A percentile compares a stretch with the other conserved stretches of the same genome.
Evolutionary conservation across 176 grass and related monocot genomes (phyloP).

Genomic region (Dendrocalamus sinicus): DNA sequence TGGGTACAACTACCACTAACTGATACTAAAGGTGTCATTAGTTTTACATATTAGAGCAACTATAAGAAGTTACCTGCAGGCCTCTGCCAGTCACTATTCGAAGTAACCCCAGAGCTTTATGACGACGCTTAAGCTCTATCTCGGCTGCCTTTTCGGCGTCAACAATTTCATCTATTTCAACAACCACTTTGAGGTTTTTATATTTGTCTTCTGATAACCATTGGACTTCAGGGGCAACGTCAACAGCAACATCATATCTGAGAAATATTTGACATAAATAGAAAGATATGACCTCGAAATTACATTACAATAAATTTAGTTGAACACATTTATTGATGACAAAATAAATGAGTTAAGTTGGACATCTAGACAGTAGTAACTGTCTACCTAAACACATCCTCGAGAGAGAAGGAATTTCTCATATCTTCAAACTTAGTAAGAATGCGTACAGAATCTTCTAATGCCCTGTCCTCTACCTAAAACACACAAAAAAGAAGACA

Average conservation of each 20-base stretch:
- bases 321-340: conserved; percentile 16
- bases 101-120: conserved; percentile 79
- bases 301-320: background rate
- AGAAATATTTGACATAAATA: conserved; percentile 24
- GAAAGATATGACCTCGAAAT: conserved; percentile 26
- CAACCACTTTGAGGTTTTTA: conserved; percentile 87
- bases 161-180: conserved; percentile 88
- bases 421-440: conserved; percentile 78
- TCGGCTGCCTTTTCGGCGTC: conserved; percentile 72
- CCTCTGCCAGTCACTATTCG: conserved; percentile 82
- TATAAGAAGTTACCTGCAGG: conserved; percentile 70
- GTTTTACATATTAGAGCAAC: conserved; percentile 18
- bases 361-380: conserved; percentile 20
- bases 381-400: conserved; percentile 72
- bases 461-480: conserved; percentile 89
- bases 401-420: conserved; percentile 67
- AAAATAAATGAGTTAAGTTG: conserved; percentile 30
- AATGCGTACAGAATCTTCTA: conserved; percentile 92
- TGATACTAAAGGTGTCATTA: background rate
- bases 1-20: conserved; percentile 13
- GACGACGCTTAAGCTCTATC: conserved; percentile 70
- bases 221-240: conserved; percentile 71
- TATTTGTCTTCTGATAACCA: conserved; percentile 89
- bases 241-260: conserved; percentile 90
- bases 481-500: background rate